A percentile compares a stretch with the other conserved stretches of the same genome.
These are phyloP conservation scores for Phialocephala subalpina DNA, from an alignment of 2,329 filamentous ascomycete species.

Conservation along the genomic window DNA sequence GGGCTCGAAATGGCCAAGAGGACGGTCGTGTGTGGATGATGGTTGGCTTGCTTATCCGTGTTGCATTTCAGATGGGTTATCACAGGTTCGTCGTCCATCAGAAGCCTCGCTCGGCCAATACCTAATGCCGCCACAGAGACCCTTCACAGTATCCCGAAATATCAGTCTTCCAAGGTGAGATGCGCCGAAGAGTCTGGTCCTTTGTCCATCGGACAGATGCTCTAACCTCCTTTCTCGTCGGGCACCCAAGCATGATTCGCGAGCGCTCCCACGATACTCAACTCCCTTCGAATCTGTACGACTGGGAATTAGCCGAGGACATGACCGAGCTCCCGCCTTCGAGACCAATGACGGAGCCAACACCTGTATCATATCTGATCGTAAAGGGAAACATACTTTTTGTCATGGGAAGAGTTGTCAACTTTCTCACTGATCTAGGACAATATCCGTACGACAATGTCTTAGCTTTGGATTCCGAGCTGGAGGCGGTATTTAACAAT, in stretches of 20 bases:
- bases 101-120: conserved; percentile 30
- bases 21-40: conserved; percentile 60
- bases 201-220: conserved; percentile 75
- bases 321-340: conserved; percentile 72
- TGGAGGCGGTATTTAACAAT: conserved; percentile 66
- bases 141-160: conserved; percentile 76
- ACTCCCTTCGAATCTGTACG: conserved; percentile 77
- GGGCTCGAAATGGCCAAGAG: conserved; percentile 74
- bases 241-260: conserved; percentile 68
- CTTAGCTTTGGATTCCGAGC: conserved; percentile 64
- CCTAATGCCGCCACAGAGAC: conserved; percentile 81
- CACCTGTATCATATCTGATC: conserved; percentile 80
- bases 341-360: conserved; percentile 72
- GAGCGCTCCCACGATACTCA: conserved; percentile 77
- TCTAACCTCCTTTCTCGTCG: conserved; percentile 76
- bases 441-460: conserved; percentile 68
- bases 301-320: conserved; percentile 76
- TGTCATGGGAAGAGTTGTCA: conserved; percentile 74
- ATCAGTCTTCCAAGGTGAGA: conserved; percentile 79
- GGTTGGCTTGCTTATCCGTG: conserved; percentile 58
- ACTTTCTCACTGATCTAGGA: conserved; percentile 60
- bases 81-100: conserved; percentile 53
- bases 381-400: conserved; percentile 72
- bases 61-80: conserved; percentile 61
- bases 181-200: conserved; percentile 72